Conservation (phyloP, 768 basidiomycete species). For the Suillus americanus region DNA sequence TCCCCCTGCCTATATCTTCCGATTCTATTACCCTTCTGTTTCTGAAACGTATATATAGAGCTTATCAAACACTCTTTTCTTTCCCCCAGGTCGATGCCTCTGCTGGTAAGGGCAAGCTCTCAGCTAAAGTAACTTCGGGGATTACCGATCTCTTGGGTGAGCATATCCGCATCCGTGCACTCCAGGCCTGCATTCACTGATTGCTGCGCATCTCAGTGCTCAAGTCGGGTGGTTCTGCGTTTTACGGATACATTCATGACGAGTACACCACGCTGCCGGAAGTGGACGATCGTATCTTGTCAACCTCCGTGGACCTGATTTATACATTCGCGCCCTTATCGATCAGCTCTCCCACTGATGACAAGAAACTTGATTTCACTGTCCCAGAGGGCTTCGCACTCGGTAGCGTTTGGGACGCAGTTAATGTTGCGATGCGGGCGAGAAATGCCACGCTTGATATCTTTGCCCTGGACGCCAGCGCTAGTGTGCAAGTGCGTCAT, state of each 20-base stretch:
- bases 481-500: constrained; percentile 79
- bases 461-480: constrained; percentile 87
- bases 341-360: constrained; percentile 50
- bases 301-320: constrained; percentile 77
- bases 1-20: not conserved
- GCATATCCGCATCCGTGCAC: constrained; percentile 16
- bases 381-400: constrained; percentile 35
- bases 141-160: constrained; percentile 79
- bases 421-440: constrained; percentile 50
- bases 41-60: constrained; percentile 7
- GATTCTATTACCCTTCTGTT: not conserved
- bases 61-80: constrained; percentile 5
- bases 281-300: constrained; percentile 88
- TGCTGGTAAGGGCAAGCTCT: constrained; percentile 58
- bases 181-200: constrained; percentile 21
- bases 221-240: constrained; percentile 86
- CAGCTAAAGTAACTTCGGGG: constrained; percentile 65
- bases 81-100: constrained; percentile 60
- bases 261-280: constrained; percentile 86
- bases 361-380: constrained; percentile 50
- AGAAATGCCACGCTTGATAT: constrained; percentile 69
- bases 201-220: constrained; percentile 52
- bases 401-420: constrained; percentile 61
- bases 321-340: constrained; percentile 60
- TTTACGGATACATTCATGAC: constrained; percentile 78